Conservation (phyloP, 805 yeast species). For the Kluyveromyces wickerhamii region DNA sequence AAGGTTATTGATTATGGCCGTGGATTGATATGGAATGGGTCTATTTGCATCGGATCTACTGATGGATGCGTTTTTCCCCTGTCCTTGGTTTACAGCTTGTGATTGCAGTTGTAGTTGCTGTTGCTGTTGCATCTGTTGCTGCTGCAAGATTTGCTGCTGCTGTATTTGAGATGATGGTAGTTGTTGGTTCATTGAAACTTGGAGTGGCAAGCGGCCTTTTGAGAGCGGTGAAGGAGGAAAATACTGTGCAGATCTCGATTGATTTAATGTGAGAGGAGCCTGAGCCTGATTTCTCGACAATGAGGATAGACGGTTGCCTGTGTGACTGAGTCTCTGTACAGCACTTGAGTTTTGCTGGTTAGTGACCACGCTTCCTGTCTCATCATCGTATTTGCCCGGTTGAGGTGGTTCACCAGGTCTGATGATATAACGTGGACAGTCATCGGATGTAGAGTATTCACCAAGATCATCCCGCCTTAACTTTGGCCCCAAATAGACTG, state of each 20-base stretch:
- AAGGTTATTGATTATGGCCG: conserved; percentile 20
- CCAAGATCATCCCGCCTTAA: conserved; percentile 78
- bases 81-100: conserved; percentile 5
- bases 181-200: conserved; percentile 21
- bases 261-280: not conserved
- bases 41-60: conserved; percentile 2
- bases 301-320: conserved; percentile 13
- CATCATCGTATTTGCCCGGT: conserved; percentile 28
- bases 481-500: conserved; percentile 71
- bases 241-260: conserved; percentile 7
- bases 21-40: conserved; percentile 13
- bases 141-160: conserved; percentile 12
- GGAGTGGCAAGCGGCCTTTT: conserved; percentile 13
- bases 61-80: conserved; percentile 5
- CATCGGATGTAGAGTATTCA: conserved; percentile 50
- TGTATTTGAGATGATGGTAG: conserved; percentile 14
- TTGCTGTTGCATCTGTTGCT: conserved; percentile 14
- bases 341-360: conserved; percentile 14
- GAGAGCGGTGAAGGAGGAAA: conserved; percentile 6
- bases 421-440: conserved; percentile 37
- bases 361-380: conserved; percentile 24
- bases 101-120: conserved; percentile 18
- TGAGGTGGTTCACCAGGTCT: conserved; percentile 36
- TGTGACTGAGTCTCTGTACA: conserved; percentile 17
- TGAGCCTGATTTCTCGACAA: conserved; percentile 2